A percentile compares a stretch with the other conserved stretches of the same genome.
These are phyloP conservation scores for Monilinia polystroma DNA, from an alignment of 2,329 filamentous ascomycete species.

Conservation along the genomic window DNA sequence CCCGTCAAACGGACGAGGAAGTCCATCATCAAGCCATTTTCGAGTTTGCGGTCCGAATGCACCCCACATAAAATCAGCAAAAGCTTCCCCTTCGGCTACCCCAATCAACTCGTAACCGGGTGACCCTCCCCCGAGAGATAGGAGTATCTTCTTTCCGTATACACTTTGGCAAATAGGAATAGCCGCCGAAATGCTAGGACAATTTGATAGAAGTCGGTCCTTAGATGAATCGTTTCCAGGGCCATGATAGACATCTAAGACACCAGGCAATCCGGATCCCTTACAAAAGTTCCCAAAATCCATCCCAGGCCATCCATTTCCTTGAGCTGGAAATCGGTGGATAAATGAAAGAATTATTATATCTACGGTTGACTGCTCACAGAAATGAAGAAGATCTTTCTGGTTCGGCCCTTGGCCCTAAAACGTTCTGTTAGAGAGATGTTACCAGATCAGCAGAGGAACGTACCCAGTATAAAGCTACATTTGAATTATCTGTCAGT, in stretches of 20 bases:
- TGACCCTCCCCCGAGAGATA: slow-evolving; percentile 43
- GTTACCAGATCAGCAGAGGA: neutral
- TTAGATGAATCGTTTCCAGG: slow-evolving; percentile 37
- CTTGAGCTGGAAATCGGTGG: slow-evolving; percentile 44
- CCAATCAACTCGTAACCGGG: slow-evolving; percentile 42
- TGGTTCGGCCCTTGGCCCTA: slow-evolving; percentile 46
- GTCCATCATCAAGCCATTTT: slow-evolving; percentile 37
- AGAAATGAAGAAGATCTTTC: slow-evolving; percentile 41
- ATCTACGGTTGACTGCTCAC: slow-evolving; percentile 43
- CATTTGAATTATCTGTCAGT: slow-evolving; percentile 40
- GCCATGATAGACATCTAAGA: slow-evolving; percentile 36
- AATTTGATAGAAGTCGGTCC: slow-evolving; percentile 41
- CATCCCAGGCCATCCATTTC: slow-evolving; percentile 44
- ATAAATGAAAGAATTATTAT: slow-evolving; percentile 48
- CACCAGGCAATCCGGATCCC: slow-evolving; percentile 28
- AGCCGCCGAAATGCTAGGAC: slow-evolving; percentile 42
- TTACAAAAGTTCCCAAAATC: slow-evolving; percentile 47
- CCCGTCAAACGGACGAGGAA: slow-evolving; percentile 37
- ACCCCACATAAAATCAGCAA: slow-evolving; percentile 44
- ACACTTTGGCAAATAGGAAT: slow-evolving; percentile 43
- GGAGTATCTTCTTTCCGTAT: slow-evolving; percentile 44
- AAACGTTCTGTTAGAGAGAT: slow-evolving; percentile 15
- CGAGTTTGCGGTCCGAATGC: slow-evolving; percentile 44
- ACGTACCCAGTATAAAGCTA: slow-evolving; percentile 47
- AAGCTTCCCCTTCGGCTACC: slow-evolving; percentile 40